Evolutionary conservation across 2,329 filamentous ascomycete species (phyloP).

Genomic region (Thielaviopsis punctulata): DNA sequence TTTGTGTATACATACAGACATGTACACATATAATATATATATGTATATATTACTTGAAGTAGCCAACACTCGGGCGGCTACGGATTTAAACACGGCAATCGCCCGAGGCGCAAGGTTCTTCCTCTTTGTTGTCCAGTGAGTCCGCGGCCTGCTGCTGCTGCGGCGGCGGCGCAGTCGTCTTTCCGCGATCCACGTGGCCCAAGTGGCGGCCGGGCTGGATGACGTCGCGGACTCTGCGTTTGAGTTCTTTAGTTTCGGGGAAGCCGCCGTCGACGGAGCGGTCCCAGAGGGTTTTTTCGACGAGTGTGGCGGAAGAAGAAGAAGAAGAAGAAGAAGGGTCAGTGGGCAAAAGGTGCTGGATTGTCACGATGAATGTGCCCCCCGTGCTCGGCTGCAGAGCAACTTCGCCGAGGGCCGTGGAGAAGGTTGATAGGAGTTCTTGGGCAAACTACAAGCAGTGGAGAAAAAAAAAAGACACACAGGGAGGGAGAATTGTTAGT

Average conservation of each 20-base stretch:
- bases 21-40: no score
- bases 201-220: slow-evolving; percentile 63
- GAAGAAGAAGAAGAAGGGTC: no score
- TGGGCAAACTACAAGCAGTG: slow-evolving; percentile 54
- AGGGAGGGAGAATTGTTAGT: no score
- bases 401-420: slow-evolving; percentile 67
- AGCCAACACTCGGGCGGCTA: no score
- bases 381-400: slow-evolving; percentile 73
- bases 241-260: slow-evolving; percentile 83
- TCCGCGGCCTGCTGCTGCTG: neutral
- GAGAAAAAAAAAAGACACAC: neutral
- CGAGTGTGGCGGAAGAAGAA: slow-evolving; percentile 14
- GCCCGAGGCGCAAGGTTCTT: slow-evolving; percentile 1
- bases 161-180: slow-evolving; percentile 3
- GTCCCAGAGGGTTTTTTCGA: slow-evolving; percentile 55
- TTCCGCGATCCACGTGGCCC: slow-evolving; percentile 56
- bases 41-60: no score
- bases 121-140: neutral
- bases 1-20: no score
- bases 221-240: slow-evolving; percentile 65
- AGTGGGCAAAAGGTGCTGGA: no score
- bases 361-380: slow-evolving; percentile 62
- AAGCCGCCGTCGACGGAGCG: slow-evolving; percentile 76
- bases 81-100: neutral
- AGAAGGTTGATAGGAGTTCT: slow-evolving; percentile 88